Conservation (phyloP, 2,329 filamentous ascomycete genomes). For the Esteya vermicola region DNA sequence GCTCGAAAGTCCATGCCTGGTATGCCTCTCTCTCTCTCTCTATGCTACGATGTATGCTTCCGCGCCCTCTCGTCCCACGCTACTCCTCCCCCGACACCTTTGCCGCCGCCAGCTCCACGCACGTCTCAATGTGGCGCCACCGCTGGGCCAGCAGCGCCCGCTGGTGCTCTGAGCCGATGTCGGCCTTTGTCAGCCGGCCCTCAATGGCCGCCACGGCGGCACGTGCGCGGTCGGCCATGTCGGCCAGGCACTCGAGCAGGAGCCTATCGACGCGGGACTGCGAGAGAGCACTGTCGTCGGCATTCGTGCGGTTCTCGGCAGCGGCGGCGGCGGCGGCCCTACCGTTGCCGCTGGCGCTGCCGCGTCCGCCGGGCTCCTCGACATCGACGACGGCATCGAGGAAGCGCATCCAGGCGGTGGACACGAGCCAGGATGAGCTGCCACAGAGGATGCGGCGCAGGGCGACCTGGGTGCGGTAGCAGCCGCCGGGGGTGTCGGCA, state of each 20-base stretch:
- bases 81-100: not conserved
- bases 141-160: constrained; percentile 7
- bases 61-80: too few relatives aligned
- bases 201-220: constrained; percentile 3
- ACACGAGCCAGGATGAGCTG: not conserved
- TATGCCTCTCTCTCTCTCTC: too few relatives aligned
- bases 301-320: not conserved
- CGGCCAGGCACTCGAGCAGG: constrained; percentile 6
- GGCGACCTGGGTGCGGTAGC: constrained; percentile 13
- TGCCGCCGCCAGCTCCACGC: constrained; percentile 5
- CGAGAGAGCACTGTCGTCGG: not conserved
- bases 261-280: constrained; percentile 3
- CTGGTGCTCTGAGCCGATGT: constrained; percentile 7
- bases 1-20: too few relatives aligned
- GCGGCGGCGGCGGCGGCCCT: too few relatives aligned
- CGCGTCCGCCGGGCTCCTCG: not conserved
- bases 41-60: too few relatives aligned
- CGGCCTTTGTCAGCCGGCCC: not conserved
- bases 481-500: constrained; percentile 11
- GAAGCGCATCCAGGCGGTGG: constrained; percentile 9
- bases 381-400: constrained; percentile 6
- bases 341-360: too few relatives aligned
- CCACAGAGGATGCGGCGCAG: constrained; percentile 10
- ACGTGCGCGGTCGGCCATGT: constrained; percentile 7
- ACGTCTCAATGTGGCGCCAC: constrained; percentile 11